Evolutionary conservation across 2,329 filamentous ascomycete genomes (phyloP).

Genomic region (Mycosphaerelloides madeirae): DNA sequence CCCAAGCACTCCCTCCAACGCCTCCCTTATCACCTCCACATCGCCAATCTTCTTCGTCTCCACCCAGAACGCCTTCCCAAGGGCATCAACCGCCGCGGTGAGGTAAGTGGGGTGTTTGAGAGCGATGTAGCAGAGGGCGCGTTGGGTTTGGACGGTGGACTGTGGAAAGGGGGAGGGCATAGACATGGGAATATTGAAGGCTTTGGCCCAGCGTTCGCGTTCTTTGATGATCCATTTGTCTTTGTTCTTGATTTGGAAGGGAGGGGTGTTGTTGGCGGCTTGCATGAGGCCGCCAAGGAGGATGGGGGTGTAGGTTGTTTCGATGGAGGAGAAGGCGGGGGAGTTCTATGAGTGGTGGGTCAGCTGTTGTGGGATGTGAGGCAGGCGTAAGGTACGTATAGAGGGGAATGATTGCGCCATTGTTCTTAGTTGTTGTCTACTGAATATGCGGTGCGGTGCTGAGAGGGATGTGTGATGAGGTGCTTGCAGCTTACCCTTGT

Average conservation of each 20-base stretch:
- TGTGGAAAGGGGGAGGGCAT: slow-evolving; percentile 51
- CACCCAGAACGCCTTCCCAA: slow-evolving; percentile 52
- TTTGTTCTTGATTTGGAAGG: slow-evolving; percentile 57
- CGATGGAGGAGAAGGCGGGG: slow-evolving; percentile 50
- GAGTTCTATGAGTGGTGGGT: slow-evolving; percentile 45
- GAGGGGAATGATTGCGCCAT: no score
- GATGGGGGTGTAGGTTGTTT: slow-evolving; percentile 55
- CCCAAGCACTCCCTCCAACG: slow-evolving; percentile 46
- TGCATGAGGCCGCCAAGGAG: slow-evolving; percentile 59
- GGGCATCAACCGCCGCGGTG: slow-evolving; percentile 38
- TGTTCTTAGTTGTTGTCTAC: no score
- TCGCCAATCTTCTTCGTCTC: slow-evolving; percentile 44
- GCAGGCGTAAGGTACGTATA: no score
- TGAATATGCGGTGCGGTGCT: no score
- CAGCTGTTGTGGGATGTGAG: not conserved
- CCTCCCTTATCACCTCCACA: slow-evolving; percentile 40
- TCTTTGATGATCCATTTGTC: slow-evolving; percentile 53
- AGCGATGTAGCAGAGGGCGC: slow-evolving; percentile 49
- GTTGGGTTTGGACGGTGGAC: slow-evolving; percentile 48
- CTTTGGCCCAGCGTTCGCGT: slow-evolving; percentile 50
- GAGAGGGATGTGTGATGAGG: not conserved
- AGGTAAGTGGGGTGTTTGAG: slow-evolving; percentile 40
- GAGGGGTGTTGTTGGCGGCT: slow-evolving; percentile 49
- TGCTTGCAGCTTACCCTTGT: slow-evolving; percentile 41
- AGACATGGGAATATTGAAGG: slow-evolving; percentile 49